Evolutionary conservation across 495 filamentous ascomycete genomes (phyloP).

Genomic region (Penicillium nucicola): DNA sequence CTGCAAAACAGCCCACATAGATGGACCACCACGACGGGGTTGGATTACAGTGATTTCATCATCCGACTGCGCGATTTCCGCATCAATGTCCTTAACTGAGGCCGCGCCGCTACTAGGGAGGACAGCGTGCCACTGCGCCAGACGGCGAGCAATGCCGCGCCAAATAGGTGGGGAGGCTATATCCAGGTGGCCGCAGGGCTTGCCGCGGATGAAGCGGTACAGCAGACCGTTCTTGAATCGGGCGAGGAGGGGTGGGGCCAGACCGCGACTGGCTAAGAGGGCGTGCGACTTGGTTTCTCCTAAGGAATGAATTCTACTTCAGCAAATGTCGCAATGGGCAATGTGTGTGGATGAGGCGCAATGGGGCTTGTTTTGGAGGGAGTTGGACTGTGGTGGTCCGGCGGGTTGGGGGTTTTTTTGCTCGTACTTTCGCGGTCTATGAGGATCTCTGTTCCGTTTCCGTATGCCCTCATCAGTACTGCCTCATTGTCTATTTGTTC

Average conservation of each 20-base stretch:
- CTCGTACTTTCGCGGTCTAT: slow-evolving; percentile 90
- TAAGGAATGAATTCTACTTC: slow-evolving; percentile 38
- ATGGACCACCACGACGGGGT: slow-evolving; percentile 64
- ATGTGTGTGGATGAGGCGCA: not conserved
- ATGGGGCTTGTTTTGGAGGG: not conserved
- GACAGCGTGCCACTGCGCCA: slow-evolving; percentile 91
- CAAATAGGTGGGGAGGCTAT: slow-evolving; percentile 68
- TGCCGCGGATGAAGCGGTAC: slow-evolving; percentile 84
- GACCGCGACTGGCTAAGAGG: slow-evolving; percentile 70
- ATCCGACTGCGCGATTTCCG: slow-evolving; percentile 18
- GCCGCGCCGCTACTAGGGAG: slow-evolving; percentile 41
- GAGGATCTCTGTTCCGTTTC: slow-evolving; percentile 87
- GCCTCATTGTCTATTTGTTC: slow-evolving; percentile 82
- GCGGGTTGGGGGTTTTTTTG: slow-evolving; percentile 31
- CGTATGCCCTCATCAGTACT: slow-evolving; percentile 89
- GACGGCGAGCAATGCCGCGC: slow-evolving; percentile 73
- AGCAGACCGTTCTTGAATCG: slow-evolving; percentile 95
- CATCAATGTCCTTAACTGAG: slow-evolving; percentile 7
- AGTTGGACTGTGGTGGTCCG: slow-evolving; percentile 1
- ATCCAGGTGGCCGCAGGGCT: slow-evolving; percentile 74
- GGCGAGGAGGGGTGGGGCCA: slow-evolving; percentile 84
- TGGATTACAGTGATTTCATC: slow-evolving; percentile 52
- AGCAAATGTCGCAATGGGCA: slow-evolving; percentile 39
- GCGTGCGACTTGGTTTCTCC: slow-evolving; percentile 68
- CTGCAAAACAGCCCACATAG: slow-evolving; percentile 90